phyloP scores from a whole-genome alignment of 768 basidiomycete genomes.

The Leccinellum rugosiceps region DNA sequence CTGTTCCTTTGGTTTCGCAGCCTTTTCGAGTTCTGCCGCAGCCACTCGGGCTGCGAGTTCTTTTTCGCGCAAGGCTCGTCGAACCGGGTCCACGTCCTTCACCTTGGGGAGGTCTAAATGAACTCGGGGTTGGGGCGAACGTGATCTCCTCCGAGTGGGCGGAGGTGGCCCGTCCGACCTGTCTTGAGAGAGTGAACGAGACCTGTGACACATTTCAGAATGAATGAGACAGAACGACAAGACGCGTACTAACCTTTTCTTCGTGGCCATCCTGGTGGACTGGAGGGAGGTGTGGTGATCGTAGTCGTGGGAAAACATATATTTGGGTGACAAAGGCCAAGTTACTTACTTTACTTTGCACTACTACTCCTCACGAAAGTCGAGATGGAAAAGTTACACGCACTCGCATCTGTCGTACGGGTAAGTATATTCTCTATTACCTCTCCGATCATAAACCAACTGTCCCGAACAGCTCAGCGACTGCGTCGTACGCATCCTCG shows the following conservation, averaged over 20 bases:
- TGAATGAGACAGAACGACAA: neutral
- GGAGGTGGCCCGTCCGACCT: slow-evolving; percentile 36
- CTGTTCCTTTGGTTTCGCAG: slow-evolving; percentile 51
- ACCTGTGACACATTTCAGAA: slow-evolving; percentile 33
- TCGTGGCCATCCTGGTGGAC: slow-evolving; percentile 39
- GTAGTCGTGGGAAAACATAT: neutral
- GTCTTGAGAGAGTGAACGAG: slow-evolving; percentile 44
- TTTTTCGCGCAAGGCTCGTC: slow-evolving; percentile 73
- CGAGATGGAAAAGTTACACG: slow-evolving; percentile 50
- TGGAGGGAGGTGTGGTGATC: no score
- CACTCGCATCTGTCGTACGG: slow-evolving; percentile 50
- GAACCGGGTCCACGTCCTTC: slow-evolving; percentile 71
- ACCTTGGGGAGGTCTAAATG: slow-evolving; percentile 48
- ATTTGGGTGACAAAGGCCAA: no score
- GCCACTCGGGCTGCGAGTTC: slow-evolving; percentile 72
- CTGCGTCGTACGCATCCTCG: slow-evolving; percentile 64
- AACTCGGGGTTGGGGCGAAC: slow-evolving; percentile 33
- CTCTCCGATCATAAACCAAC: neutral
- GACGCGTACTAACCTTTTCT: slow-evolving; percentile 35
- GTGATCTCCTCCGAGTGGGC: slow-evolving; percentile 40
- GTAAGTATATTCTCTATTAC: slow-evolving; percentile 32
- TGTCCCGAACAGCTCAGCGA: slow-evolving; percentile 54
- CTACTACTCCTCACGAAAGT: slow-evolving; percentile 13
- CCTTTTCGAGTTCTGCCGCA: slow-evolving; percentile 63
- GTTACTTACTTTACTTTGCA: no score